These are phyloP conservation scores for Parietaria judaica DNA, from an alignment of 306 rosid species.

Conservation along the genomic window DNA sequence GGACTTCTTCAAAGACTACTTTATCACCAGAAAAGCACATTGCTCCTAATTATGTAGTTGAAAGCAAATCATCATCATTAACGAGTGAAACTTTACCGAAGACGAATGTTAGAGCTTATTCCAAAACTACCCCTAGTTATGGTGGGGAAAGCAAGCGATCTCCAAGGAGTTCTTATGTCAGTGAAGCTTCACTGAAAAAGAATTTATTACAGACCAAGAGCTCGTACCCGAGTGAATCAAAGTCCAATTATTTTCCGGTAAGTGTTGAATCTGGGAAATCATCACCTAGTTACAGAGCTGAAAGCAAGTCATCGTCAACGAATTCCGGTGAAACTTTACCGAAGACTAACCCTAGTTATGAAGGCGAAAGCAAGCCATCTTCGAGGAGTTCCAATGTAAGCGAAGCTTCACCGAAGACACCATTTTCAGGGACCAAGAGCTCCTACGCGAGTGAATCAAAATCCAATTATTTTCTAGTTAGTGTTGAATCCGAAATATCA, in stretches of 20 bases:
- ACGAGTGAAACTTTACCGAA: conserved; percentile 6
- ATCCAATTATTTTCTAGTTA: conserved; percentile 14
- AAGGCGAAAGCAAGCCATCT: conserved; percentile 41
- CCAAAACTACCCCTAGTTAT: conserved; percentile 21
- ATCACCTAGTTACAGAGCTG: conserved; percentile 13
- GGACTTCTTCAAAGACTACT: neutral
- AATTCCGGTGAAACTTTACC: neutral
- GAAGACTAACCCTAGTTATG: conserved; percentile 25
- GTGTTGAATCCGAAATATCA: conserved; percentile 23
- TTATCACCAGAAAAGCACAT: neutral
- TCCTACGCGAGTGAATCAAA: conserved; percentile 21
- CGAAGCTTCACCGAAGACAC: conserved; percentile 15
- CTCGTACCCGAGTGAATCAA: conserved; percentile 8
- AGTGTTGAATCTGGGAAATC: neutral
- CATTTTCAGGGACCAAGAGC: conserved; percentile 24
- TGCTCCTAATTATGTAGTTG: conserved; percentile 15
- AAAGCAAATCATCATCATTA: conserved; percentile 3
- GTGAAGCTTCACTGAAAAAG: conserved; percentile 17
- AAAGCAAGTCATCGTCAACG: conserved; percentile 9
- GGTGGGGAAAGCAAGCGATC: conserved; percentile 40
- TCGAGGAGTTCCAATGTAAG: conserved; percentile 35
- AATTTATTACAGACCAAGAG: conserved; percentile 23
- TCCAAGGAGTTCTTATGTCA: conserved; percentile 34
- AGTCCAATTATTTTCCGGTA: neutral
- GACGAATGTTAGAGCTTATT: neutral